Conservation (phyloP, 495 filamentous ascomycete genomes). For the Sphaerosporella brunnea region DNA sequence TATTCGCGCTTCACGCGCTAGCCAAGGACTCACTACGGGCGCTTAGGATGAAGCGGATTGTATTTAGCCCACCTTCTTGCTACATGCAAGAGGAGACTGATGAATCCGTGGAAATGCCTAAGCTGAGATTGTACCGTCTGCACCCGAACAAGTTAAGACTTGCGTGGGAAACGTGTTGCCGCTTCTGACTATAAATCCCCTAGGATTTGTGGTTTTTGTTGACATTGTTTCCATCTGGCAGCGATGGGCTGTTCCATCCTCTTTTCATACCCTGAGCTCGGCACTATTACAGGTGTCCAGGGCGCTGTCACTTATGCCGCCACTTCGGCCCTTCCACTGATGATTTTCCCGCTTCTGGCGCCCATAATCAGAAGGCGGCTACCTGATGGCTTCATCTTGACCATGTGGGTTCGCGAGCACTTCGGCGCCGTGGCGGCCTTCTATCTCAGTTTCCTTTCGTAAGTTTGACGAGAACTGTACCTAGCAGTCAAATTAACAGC, state of each 20-base stretch:
- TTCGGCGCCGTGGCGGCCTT: conserved; percentile 47
- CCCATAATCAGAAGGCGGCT: conserved; percentile 57
- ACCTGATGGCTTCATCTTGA: conserved; percentile 60
- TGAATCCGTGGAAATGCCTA: conserved; percentile 20
- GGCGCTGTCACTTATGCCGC: conserved; percentile 55
- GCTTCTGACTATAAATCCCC: no score
- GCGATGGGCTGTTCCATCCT: conserved; percentile 62
- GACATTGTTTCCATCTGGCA: no score
- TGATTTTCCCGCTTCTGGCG: conserved; percentile 49
- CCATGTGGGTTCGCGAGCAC: conserved; percentile 59
- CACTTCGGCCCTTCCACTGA: conserved; percentile 44
- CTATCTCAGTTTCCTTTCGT: conserved; percentile 51
- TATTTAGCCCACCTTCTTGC: conserved; percentile 32
- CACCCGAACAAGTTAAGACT: conserved; percentile 93
- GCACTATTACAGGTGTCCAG: conserved; percentile 59
- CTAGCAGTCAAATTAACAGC: no score
- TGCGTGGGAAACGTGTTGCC: conserved; percentile 88
- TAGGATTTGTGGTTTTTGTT: no score
- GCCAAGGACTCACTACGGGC: conserved; percentile 79
- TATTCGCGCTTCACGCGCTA: no score
- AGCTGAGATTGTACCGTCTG: conserved; percentile 81
- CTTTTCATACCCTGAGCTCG: conserved; percentile 61
- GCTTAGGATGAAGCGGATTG: conserved; percentile 39
- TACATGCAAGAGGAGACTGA: conserved; percentile 8
- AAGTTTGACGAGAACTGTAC: conserved; percentile 8